Evolutionary conservation across 495 filamentous ascomycete species (phyloP).

Genomic region (Annulohypoxylon bovei): DNA sequence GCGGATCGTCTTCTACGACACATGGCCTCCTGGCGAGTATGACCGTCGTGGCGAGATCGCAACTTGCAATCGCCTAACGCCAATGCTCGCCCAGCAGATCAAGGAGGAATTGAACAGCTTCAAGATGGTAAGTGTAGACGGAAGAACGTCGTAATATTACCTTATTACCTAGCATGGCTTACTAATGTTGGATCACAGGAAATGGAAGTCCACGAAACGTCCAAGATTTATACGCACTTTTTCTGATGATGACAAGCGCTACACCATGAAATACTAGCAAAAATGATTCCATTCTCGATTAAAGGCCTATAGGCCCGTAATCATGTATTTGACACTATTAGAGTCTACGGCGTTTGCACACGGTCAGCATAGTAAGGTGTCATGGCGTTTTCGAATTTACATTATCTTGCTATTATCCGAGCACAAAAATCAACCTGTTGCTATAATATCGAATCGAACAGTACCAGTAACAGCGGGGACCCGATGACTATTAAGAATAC

Average conservation of each 20-base stretch:
- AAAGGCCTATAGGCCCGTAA: constrained; percentile 46
- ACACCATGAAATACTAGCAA: constrained; percentile 46
- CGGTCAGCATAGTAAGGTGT: constrained; percentile 63
- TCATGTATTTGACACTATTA: constrained; percentile 55
- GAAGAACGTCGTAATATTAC: background rate
- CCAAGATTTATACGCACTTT: constrained; percentile 99
- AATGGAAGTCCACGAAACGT: constrained; percentile 99
- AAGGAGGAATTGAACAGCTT: constrained; percentile 99
- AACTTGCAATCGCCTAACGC: constrained; percentile 96
- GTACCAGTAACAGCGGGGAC: constrained; percentile 22
- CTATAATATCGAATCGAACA: constrained; percentile 36
- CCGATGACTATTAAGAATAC: constrained; percentile 11
- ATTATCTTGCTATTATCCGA: constrained; percentile 41
- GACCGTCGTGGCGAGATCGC: constrained; percentile 96
- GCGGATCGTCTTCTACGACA: constrained; percentile 93
- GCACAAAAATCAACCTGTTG: constrained; percentile 34
- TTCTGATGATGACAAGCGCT: constrained; percentile 70
- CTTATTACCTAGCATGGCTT: background rate
- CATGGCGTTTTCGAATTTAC: constrained; percentile 57
- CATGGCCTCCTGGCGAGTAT: constrained; percentile 94
- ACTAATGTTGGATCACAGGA: constrained; percentile 71
- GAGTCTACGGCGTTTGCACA: constrained; percentile 48
- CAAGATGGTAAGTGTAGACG: constrained; percentile 83
- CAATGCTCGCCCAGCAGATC: constrained; percentile 97
- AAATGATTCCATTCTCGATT: constrained; percentile 49